Base-by-base conservation (phyloP, 768 basidiomycete species). In the Amanita phalloides region DNA sequence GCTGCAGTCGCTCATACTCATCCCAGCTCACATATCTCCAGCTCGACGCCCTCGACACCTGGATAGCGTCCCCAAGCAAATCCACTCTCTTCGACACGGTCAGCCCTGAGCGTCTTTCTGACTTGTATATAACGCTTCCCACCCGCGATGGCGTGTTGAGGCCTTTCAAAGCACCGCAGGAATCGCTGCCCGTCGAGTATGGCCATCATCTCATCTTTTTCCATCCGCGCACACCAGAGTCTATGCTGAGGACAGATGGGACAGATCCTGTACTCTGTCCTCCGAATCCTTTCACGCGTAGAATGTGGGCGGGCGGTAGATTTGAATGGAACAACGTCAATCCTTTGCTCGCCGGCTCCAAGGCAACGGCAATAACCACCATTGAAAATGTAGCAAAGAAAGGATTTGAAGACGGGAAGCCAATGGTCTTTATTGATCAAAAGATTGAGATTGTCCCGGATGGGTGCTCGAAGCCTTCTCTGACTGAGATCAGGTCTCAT, bases 281-380 rank as follows among this genome's bases (percentile, higher is more conserved):
- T 1, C 86, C 86, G 0, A 68, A 74, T 46, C 86, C 86, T 2
- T 88, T 86, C 66, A 76, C 79, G 25, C 73, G 81, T 52, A 71
- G 86, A n/a, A 90, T 89, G 87, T 90, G 86, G 86, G 85, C 84
- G 2, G 75, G 82, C 20, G 87, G 86, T 3, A 74, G 66, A 58
- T 80, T 89, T 62, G 68, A 65, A 25, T 90, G 84, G 84, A 72
- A 79, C 57, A 56, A 65, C 44, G 49, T 61, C 28, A 62, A 65
- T 33, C 74, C 75, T 0, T 62, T 90, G 54, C 57, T 71, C 39
- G 69, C 82, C 30, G 86, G 85, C 9, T 68, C 73, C 43, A 71
- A 60, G 43, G 80, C 78, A 0, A 68, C 45, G 2, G 77, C 80
- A 11, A 64, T 62, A 11, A 72, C 77, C 52, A 74, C 64, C 26